Evolutionary conservation across 148 eudicot species (phyloP).

Genomic region (Rhododendron molle): DNA sequence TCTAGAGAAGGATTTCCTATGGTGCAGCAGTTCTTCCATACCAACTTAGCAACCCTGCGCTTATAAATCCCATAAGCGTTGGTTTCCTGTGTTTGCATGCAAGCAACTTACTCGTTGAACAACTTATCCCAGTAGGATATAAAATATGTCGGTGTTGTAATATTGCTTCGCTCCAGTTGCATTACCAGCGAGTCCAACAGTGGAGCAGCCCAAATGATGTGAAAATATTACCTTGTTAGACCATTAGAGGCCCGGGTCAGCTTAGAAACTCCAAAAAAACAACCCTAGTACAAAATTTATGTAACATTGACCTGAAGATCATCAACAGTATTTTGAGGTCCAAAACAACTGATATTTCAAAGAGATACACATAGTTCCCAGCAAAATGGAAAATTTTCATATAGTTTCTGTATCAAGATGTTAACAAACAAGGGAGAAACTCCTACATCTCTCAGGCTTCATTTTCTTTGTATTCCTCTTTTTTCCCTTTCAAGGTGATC

Average conservation of each 20-base stretch:
- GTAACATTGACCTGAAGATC: background rate
- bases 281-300: background rate
- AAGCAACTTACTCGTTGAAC: too few species aligned
- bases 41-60: too few species aligned
- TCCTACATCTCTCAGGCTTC: background rate
- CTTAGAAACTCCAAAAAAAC: background rate
- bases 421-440: background rate
- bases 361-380: too few species aligned
- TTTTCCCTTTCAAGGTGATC: background rate
- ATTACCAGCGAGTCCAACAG: background rate
- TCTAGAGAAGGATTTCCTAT: background rate
- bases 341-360: background rate
- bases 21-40: background rate
- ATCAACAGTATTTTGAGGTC: background rate
- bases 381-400: background rate
- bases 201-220: background rate
- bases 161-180: background rate
- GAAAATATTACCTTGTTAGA: background rate
- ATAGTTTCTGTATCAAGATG: background rate
- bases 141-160: too few species aligned
- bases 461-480: background rate
- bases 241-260: background rate
- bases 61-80: too few species aligned
- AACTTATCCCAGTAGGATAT: too few species aligned
- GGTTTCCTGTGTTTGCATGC: too few species aligned